A percentile compares a stretch with the other conserved stretches of the same genome.
phyloP scores from a whole-genome alignment of 129 eudicot species.

The Erigeron canadensis region DNA sequence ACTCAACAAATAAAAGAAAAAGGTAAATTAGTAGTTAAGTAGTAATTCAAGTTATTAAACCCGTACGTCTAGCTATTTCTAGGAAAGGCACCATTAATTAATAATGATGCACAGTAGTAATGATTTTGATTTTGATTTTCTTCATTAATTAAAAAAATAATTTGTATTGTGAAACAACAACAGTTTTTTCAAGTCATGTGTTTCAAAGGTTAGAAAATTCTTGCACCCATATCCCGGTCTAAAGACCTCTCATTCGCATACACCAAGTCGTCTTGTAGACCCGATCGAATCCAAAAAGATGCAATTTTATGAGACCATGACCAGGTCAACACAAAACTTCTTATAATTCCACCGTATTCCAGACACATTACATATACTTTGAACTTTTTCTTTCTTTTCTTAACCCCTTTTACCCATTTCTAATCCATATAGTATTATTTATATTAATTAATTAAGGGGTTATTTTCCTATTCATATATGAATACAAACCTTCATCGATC shows the following conservation, averaged over 20 bases:
- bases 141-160: neutral
- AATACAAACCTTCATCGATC: neutral
- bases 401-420: constrained; percentile 11
- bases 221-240: constrained; percentile 4
- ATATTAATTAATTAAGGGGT: no score
- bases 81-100: neutral
- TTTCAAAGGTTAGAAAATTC: constrained; percentile 56
- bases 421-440: neutral
- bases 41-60: no score
- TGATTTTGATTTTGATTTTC: neutral
- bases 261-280: constrained; percentile 5
- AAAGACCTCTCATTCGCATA: constrained; percentile 5
- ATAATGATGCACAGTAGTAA: neutral
- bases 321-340: constrained; percentile 4
- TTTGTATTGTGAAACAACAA: constrained; percentile 23
- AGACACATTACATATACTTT: neutral
- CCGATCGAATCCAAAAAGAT: neutral
- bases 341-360: neutral
- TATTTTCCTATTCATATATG: neutral
- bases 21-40: no score
- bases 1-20: no score
- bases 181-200: constrained; percentile 31
- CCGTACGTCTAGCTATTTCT: neutral
- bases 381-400: neutral
- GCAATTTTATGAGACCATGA: constrained; percentile 1